These are phyloP conservation scores for Podospora conica DNA, from an alignment of 495 filamentous ascomycete genomes.

Conservation along the genomic window DNA sequence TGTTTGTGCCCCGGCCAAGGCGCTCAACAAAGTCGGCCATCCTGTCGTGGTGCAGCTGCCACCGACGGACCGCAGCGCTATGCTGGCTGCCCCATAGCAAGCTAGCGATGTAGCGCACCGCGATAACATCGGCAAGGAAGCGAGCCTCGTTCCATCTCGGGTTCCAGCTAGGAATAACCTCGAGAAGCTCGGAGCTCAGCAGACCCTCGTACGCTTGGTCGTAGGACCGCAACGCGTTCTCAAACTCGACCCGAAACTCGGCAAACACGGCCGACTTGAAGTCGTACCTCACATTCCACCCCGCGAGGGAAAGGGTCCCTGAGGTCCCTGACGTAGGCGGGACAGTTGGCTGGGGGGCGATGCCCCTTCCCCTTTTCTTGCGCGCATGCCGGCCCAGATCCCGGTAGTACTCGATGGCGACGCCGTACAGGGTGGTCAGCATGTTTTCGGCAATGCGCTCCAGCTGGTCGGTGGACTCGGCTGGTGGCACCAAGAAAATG, in stretches of 20 bases:
- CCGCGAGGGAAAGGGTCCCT: slow-evolving; percentile 71
- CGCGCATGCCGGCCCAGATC: slow-evolving; percentile 83
- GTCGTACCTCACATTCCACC: slow-evolving; percentile 88
- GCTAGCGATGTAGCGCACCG: slow-evolving; percentile 73
- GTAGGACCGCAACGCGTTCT: slow-evolving; percentile 73
- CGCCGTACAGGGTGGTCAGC: slow-evolving; percentile 58
- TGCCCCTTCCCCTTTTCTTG: slow-evolving; percentile 71
- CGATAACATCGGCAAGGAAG: slow-evolving; percentile 69
- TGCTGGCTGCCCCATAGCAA: slow-evolving; percentile 69
- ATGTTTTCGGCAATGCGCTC: slow-evolving; percentile 54
- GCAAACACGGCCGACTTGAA: slow-evolving; percentile 87
- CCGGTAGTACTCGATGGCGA: slow-evolving; percentile 76
- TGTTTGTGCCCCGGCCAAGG: slow-evolving; percentile 71
- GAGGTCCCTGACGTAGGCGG: slow-evolving; percentile 77
- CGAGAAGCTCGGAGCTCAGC: slow-evolving; percentile 73
- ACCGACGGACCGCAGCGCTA: slow-evolving; percentile 66
- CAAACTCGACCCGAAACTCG: slow-evolving; percentile 86
- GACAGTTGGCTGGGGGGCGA: slow-evolving; percentile 73
- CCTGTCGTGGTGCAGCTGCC: slow-evolving; percentile 64
- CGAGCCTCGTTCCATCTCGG: slow-evolving; percentile 81
- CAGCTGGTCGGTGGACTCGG: slow-evolving; percentile 49
- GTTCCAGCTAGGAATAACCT: slow-evolving; percentile 80
- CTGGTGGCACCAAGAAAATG: slow-evolving; percentile 54
- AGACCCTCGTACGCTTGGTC: slow-evolving; percentile 78
- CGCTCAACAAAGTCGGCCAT: slow-evolving; percentile 71